Conservation (phyloP, 2,329 filamentous ascomycete genomes). For the Gaeumannomyces tritici region DNA sequence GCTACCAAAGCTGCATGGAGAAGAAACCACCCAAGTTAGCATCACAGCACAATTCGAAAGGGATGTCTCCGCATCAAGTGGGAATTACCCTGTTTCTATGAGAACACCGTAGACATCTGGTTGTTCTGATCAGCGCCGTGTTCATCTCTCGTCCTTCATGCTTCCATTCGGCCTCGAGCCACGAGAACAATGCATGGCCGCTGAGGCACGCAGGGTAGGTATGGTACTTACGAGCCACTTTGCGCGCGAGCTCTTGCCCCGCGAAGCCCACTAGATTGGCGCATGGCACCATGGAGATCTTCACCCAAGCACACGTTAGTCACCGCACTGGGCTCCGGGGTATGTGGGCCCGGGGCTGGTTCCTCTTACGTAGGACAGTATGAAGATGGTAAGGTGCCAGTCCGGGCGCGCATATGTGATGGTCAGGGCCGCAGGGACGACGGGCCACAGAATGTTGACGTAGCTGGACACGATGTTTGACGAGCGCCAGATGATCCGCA, state of each 20-base stretch:
- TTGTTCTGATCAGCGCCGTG: not conserved
- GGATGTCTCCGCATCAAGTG: not conserved
- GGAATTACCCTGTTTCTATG: slow-evolving; percentile 41
- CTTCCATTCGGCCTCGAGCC: not conserved
- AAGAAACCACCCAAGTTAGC: not conserved
- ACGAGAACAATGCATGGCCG: not conserved
- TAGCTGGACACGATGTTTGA: slow-evolving; percentile 52
- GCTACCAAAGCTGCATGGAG: slow-evolving; percentile 45
- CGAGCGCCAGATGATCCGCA: slow-evolving; percentile 49
- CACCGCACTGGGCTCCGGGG: not conserved
- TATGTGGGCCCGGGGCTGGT: not conserved
- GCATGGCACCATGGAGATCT: slow-evolving; percentile 60
- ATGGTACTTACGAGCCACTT: slow-evolving; percentile 51
- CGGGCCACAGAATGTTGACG: slow-evolving; percentile 66
- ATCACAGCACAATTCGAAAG: slow-evolving; percentile 5
- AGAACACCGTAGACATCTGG: slow-evolving; percentile 55
- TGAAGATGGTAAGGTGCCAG: slow-evolving; percentile 54
- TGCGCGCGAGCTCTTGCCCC: slow-evolving; percentile 61
- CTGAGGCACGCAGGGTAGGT: no score
- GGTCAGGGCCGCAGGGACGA: slow-evolving; percentile 64
- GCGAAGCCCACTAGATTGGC: slow-evolving; percentile 70
- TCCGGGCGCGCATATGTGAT: slow-evolving; percentile 32
- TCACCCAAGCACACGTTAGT: not conserved
- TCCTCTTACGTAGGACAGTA: slow-evolving; percentile 53
- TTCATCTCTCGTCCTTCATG: not conserved